Conservation (phyloP, 1,284 basidiomycete genomes). For the Meira nashicola region DNA sequence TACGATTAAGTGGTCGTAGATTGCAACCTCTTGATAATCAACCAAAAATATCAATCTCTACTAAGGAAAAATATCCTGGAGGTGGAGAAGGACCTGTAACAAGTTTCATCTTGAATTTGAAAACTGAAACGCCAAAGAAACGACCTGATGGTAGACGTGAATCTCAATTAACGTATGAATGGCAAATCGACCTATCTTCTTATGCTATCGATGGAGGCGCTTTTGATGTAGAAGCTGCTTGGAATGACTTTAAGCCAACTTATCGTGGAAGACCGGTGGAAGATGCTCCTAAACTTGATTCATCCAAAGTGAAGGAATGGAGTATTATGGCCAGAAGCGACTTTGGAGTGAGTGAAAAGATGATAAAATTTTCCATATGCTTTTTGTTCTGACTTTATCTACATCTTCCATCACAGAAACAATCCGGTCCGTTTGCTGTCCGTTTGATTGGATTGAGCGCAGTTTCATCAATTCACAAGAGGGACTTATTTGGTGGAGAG, state of each 20-base stretch:
- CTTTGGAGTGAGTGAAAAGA: conserved; percentile 21
- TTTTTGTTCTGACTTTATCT: conserved; percentile 7
- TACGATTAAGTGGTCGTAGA: conserved; percentile 23
- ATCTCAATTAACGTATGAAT: conserved; percentile 56
- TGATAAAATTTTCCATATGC: background rate
- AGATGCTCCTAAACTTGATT: conserved; percentile 21
- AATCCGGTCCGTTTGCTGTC: conserved; percentile 29
- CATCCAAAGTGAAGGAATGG: conserved; percentile 30
- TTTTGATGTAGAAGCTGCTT: conserved; percentile 41
- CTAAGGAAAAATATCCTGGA: conserved; percentile 12
- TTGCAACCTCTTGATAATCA: conserved; percentile 8
- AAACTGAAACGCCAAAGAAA: conserved; percentile 48
- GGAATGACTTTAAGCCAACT: conserved; percentile 54
- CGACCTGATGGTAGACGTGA: conserved; percentile 53
- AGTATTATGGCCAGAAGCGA: conserved; percentile 42
- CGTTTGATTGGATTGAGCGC: conserved; percentile 8
- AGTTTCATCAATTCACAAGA: background rate
- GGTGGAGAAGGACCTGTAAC: conserved; percentile 31
- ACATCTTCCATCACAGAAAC: conserved; percentile 15
- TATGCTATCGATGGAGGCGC: background rate
- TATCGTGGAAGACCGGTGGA: conserved; percentile 55
- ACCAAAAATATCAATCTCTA: background rate
- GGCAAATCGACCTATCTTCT: conserved; percentile 33
- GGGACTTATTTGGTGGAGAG: background rate
- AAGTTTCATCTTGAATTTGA: conserved; percentile 55